phyloP scores from a whole-genome alignment of 257 asterid species.

The Petunia secreta region DNA sequence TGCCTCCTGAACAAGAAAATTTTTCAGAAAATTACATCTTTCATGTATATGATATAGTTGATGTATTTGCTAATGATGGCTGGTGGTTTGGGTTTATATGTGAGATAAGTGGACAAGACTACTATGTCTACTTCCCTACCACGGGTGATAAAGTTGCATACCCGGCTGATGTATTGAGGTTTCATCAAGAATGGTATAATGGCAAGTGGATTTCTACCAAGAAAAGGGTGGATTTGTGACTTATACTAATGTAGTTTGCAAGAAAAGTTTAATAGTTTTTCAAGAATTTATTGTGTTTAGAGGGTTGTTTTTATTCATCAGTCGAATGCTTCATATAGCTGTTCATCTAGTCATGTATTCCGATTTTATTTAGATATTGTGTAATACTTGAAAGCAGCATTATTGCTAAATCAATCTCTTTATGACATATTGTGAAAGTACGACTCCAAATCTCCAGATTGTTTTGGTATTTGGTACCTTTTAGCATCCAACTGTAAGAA shows the following conservation, averaged over 20 bases:
- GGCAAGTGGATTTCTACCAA: constrained; percentile 25
- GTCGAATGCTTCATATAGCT: too few species aligned
- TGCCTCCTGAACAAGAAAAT: neutral
- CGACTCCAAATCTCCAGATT: too few species aligned
- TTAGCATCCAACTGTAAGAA: too few species aligned
- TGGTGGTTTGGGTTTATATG: constrained; percentile 32
- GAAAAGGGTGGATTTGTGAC: neutral
- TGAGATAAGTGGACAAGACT: neutral
- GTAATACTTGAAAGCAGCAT: too few species aligned
- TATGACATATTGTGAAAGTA: too few species aligned
- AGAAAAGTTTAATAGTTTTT: neutral
- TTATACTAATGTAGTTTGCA: too few species aligned
- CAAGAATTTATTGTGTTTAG: neutral
- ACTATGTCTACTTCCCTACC: constrained; percentile 29
- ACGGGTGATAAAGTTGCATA: constrained; percentile 31
- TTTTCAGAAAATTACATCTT: neutral
- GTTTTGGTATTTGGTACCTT: too few species aligned
- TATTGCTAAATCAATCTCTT: too few species aligned
- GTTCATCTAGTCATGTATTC: too few species aligned
- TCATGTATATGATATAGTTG: neutral
- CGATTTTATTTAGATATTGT: too few species aligned
- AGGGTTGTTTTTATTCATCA: too few species aligned
- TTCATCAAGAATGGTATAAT: constrained; percentile 31
- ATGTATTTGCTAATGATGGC: constrained; percentile 29
- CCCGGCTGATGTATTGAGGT: neutral